phyloP scores from a whole-genome alignment of 352 stramenopile genomes.

The Pythium brassicae region DNA sequence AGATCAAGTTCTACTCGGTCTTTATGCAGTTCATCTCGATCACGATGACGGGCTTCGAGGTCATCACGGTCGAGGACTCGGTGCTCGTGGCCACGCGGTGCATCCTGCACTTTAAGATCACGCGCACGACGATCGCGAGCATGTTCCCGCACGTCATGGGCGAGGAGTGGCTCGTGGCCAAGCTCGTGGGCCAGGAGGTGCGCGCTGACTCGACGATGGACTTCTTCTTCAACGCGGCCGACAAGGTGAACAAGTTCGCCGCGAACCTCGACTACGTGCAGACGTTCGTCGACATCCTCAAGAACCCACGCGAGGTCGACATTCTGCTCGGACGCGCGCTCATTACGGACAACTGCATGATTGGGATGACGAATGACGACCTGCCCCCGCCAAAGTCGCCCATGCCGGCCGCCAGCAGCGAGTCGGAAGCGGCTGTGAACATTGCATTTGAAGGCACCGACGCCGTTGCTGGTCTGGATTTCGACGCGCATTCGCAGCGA shows the following conservation, averaged over 20 bases:
- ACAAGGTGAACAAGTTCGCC: constrained; percentile 25
- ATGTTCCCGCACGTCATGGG: constrained; percentile 42
- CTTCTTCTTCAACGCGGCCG: constrained; percentile 32
- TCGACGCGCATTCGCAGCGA: no score
- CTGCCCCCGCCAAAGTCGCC: background rate
- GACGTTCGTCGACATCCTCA: constrained; percentile 27
- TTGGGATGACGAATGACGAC: constrained; percentile 6
- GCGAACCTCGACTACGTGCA: constrained; percentile 33
- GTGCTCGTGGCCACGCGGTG: constrained; percentile 30
- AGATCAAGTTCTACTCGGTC: constrained; percentile 39
- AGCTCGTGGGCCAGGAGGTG: constrained; percentile 36
- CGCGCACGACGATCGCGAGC: constrained; percentile 35
- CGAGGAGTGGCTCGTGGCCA: constrained; percentile 29
- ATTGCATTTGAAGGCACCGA: background rate
- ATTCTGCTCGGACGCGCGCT: constrained; percentile 26
- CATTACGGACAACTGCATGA: constrained; percentile 31
- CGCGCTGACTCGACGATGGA: constrained; percentile 15
- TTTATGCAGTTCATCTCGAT: constrained; percentile 35
- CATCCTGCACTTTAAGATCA: constrained; percentile 32
- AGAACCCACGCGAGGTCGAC: constrained; percentile 23
- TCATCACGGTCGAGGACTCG: constrained; percentile 24
- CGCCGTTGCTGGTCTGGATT: no score
- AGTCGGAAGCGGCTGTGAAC: background rate
- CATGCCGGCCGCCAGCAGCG: background rate
- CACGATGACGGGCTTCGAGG: constrained; percentile 23